A percentile compares a stretch with the other conserved stretches of the same genome.
Conservation (phyloP, 2,329 filamentous ascomycete genomes). For the Aspergillus awamori region DNA sequence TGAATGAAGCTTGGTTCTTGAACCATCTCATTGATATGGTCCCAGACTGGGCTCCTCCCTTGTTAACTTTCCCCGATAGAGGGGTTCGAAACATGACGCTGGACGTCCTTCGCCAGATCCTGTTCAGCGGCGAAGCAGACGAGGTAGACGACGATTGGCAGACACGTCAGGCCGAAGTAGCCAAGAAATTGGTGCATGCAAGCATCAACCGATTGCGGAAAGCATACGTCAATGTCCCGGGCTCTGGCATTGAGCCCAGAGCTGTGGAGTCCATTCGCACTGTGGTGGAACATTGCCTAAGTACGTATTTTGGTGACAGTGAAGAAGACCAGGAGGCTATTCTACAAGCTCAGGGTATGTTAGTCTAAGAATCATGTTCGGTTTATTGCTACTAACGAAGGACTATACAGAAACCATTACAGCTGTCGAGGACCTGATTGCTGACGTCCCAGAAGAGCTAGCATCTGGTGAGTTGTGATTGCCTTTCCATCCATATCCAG, state of each 20-base stretch:
- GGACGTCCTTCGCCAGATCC: slow-evolving; percentile 45
- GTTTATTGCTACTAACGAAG: slow-evolving; percentile 15
- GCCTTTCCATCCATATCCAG: slow-evolving; percentile 25
- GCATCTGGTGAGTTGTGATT: slow-evolving; percentile 41
- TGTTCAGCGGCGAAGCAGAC: slow-evolving; percentile 44
- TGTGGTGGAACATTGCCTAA: slow-evolving; percentile 44
- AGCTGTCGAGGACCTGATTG: slow-evolving; percentile 39
- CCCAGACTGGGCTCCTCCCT: slow-evolving; percentile 54
- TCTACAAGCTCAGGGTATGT: slow-evolving; percentile 40
- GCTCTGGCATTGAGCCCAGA: slow-evolving; percentile 37
- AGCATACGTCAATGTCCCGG: slow-evolving; percentile 32
- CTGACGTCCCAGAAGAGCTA: slow-evolving; percentile 43
- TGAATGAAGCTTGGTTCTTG: slow-evolving; percentile 39
- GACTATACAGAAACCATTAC: slow-evolving; percentile 32
- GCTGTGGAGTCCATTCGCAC: slow-evolving; percentile 40
- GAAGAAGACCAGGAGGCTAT: slow-evolving; percentile 41
- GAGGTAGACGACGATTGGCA: slow-evolving; percentile 32
- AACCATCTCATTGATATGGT: slow-evolving; percentile 45
- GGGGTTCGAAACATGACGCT: slow-evolving; percentile 50
- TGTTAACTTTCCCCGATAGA: slow-evolving; percentile 56
- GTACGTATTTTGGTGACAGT: slow-evolving; percentile 40
- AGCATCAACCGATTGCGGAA: slow-evolving; percentile 39
- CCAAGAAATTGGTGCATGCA: slow-evolving; percentile 35
- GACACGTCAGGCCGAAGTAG: slow-evolving; percentile 32
- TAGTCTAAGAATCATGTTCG: not conserved